phyloP scores from a whole-genome alignment of 768 basidiomycete species.

The Glaciozyma martinii region DNA sequence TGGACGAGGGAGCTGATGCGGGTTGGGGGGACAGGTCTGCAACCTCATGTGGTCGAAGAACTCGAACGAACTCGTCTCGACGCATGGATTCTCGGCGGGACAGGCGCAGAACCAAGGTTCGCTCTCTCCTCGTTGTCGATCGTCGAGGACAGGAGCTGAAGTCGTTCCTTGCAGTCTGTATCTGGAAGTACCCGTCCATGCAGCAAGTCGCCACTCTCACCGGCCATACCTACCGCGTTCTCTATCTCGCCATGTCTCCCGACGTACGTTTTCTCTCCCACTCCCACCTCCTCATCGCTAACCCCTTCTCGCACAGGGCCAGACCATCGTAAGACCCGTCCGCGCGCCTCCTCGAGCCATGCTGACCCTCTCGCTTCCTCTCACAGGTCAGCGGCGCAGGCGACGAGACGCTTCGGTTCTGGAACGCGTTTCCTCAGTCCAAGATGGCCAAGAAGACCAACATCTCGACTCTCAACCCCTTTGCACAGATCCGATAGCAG shows the following conservation, averaged over 20 bases:
- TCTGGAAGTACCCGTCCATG: constrained; percentile 79
- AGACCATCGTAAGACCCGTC: background rate
- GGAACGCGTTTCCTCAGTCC: constrained; percentile 77
- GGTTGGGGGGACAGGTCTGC: constrained; percentile 67
- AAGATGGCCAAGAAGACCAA: constrained; percentile 32
- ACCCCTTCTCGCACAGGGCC: background rate
- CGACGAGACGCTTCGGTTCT: constrained; percentile 92
- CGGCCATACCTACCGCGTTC: constrained; percentile 87
- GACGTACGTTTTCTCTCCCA: constrained; percentile 52
- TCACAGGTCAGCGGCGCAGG: constrained; percentile 96
- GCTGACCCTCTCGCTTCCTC: background rate
- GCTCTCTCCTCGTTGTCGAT: constrained; percentile 44
- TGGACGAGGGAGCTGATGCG: background rate
- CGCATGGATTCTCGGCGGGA: constrained; percentile 90
- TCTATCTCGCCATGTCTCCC: constrained; percentile 95
- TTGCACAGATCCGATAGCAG: constrained; percentile 28
- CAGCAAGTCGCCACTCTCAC: constrained; percentile 90
- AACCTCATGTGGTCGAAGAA: constrained; percentile 81
- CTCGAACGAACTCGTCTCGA: constrained; percentile 94
- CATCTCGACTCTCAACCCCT: constrained; percentile 29
- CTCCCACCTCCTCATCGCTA: background rate
- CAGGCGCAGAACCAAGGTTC: constrained; percentile 90
- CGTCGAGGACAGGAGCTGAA: background rate
- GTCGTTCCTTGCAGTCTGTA: constrained; percentile 29
- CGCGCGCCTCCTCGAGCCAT: background rate